Evolutionary conservation across 441 rosid genomes (phyloP), one percentile per base, ranked within the genome.

Genomic region (Adansonia gregorii): DNA sequence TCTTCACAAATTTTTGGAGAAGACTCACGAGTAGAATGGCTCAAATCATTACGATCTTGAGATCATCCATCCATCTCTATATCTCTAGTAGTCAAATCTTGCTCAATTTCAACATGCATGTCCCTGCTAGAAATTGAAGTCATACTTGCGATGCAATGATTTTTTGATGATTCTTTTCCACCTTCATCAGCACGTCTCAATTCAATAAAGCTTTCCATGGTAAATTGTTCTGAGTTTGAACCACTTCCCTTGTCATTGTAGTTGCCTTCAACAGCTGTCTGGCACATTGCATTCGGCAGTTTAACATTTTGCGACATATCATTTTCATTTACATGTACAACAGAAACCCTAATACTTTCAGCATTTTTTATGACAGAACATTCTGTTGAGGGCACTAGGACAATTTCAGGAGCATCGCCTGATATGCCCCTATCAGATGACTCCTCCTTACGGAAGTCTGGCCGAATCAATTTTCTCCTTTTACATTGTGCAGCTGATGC

Each of bases 381-480:
- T 65, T 52, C 70, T 72, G 46, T 24, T 4, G 48, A 59, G 52
- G 73, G 52, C 22, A 31, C 48, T 31, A 19, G 24, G 54, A 27
- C 20, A 60, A 12, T 69, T 46, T 78, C 52, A 20, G 19, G 11
- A 69, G 54, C 22, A n/a, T 61, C 22, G 41, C 12, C 51, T 52
- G 54, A 46, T 43, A 31, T 43, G 22, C 7, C 39, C 31, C 77
- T 74, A 20, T 68, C 78, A 75, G 79, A 68, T 24, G 78, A 75
- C 78, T 67, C 75, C 39, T 70, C 80, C 79, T 60, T 78, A 31
- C 48, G 41, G 74, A 92, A 88, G 48, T 85, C 80, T 63, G 92
- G 93, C 81, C 94, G 84, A 76, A 84, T 56, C 77, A 92, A 63
- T 89, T 82, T 92, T 83, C 92, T 87, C 85, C 78, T 87, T 83